Conservation (phyloP, 2,329 filamentous ascomycete genomes). For the Diaporthe australafricana region DNA sequence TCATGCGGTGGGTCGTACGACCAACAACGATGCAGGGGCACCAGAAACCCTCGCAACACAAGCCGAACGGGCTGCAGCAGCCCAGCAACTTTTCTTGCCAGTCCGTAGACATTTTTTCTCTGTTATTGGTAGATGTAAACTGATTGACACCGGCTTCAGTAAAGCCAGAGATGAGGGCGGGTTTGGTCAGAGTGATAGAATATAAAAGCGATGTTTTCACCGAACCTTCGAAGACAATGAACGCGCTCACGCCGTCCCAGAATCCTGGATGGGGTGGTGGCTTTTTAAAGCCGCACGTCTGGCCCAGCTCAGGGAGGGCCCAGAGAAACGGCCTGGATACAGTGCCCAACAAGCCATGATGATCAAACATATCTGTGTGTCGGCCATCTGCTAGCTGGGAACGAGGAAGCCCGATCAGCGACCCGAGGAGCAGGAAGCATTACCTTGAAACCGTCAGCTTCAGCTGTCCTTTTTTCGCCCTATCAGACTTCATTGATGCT, state of each 20-base stretch:
- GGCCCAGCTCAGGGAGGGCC: neutral
- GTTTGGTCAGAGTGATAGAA: neutral
- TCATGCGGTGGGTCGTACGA: slow-evolving; percentile 31
- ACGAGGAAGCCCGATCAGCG: neutral
- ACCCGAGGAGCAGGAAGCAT: neutral
- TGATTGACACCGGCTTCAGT: neutral
- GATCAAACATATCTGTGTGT: neutral
- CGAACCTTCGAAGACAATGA: no score
- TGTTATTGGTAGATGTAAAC: neutral
- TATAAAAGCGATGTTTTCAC: no score
- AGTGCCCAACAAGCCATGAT: no score
- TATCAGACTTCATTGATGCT: neutral
- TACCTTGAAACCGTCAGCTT: slow-evolving; percentile 8
- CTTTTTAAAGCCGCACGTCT: neutral
- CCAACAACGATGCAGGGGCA: slow-evolving; percentile 32
- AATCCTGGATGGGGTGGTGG: neutral
- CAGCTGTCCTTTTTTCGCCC: neutral
- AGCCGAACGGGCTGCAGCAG: slow-evolving; percentile 22
- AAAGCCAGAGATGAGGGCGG: no score
- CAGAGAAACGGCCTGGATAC: neutral
- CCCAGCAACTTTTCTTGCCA: neutral
- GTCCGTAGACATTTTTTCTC: neutral
- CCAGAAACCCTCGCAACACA: slow-evolving; percentile 30
- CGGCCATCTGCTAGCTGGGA: neutral
- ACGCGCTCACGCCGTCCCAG: no score